Evolutionary conservation across 1,284 basidiomycete species (phyloP).

Genomic region (Hymenochaete sp.): DNA sequence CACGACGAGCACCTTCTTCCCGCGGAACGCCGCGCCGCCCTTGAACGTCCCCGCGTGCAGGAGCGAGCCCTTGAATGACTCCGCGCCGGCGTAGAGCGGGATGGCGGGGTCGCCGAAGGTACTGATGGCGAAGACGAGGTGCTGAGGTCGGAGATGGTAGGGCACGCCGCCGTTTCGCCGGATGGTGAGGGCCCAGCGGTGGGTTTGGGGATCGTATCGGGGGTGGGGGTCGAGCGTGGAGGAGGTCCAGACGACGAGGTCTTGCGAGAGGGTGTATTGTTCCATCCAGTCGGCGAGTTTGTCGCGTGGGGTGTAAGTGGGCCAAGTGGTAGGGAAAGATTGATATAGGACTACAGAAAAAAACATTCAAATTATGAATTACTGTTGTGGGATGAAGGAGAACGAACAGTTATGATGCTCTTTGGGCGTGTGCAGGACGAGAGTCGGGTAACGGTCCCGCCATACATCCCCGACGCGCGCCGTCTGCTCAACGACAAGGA

Average conservation of each 20-base stretch:
- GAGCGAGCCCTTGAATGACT: slow-evolving; percentile 26
- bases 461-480: slow-evolving; percentile 45
- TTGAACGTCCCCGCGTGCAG: slow-evolving; percentile 28
- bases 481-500: slow-evolving; percentile 41
- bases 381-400: neutral
- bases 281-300: slow-evolving; percentile 19
- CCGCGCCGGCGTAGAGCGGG: slow-evolving; percentile 24
- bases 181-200: slow-evolving; percentile 29
- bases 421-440: slow-evolving; percentile 36
- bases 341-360: slow-evolving; percentile 17
- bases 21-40: slow-evolving; percentile 24
- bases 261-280: slow-evolving; percentile 16
- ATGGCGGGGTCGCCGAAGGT: slow-evolving; percentile 27
- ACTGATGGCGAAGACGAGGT: slow-evolving; percentile 33
- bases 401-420: slow-evolving; percentile 13
- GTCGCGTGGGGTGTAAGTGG: slow-evolving; percentile 17
- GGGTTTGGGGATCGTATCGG: slow-evolving; percentile 24
- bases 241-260: slow-evolving; percentile 19
- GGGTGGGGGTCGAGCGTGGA: slow-evolving; percentile 14
- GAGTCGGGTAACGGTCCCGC: slow-evolving; percentile 42
- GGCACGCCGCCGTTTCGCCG: slow-evolving; percentile 23
- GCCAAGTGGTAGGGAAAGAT: slow-evolving; percentile 15
- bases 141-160: slow-evolving; percentile 27
- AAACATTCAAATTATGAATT: neutral
- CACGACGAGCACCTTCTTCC: slow-evolving; percentile 32